Evolutionary conservation across 352 stramenopile genomes (phyloP).

Genomic region (Pythium chondricola): DNA sequence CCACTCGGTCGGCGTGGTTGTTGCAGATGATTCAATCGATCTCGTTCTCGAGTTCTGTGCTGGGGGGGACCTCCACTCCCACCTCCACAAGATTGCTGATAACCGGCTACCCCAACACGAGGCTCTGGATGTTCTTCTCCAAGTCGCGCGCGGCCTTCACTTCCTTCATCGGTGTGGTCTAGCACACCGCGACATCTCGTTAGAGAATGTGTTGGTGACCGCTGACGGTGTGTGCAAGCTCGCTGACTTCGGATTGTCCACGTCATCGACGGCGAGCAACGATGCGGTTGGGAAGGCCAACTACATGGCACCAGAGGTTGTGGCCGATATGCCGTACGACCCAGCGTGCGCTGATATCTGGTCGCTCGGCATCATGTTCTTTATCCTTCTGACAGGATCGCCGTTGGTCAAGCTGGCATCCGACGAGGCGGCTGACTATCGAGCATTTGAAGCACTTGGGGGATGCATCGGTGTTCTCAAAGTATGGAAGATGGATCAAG

Average conservation of each 20-base stretch:
- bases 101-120: conserved; percentile 20
- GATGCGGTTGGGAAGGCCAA: conserved; percentile 23
- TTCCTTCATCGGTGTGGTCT: conserved; percentile 37
- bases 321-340: conserved; percentile 10
- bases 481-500: conserved; percentile 14
- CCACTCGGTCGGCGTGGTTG: conserved; percentile 13
- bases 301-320: conserved; percentile 27
- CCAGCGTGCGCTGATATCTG: conserved; percentile 13
- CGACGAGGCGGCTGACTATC: background rate
- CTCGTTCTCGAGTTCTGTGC: conserved; percentile 22
- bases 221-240: conserved; percentile 26
- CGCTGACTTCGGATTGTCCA: conserved; percentile 47
- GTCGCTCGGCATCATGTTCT: conserved; percentile 16
- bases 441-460: conserved; percentile 1
- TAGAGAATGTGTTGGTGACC: conserved; percentile 51
- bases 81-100: conserved; percentile 19
- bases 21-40: conserved; percentile 13
- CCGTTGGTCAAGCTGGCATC: conserved; percentile 15
- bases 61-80: conserved; percentile 15
- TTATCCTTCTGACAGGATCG: conserved; percentile 17
- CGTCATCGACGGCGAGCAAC: conserved; percentile 15
- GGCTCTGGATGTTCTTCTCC: conserved; percentile 21
- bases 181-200: conserved; percentile 42
- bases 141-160: conserved; percentile 19
- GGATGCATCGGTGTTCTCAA: conserved; percentile 7